Percentiles rank a stretch among this genome's conserved stretches.
Evolutionary conservation across 768 basidiomycete genomes (phyloP).

Genomic region (Holtermannia corniformis): DNA sequence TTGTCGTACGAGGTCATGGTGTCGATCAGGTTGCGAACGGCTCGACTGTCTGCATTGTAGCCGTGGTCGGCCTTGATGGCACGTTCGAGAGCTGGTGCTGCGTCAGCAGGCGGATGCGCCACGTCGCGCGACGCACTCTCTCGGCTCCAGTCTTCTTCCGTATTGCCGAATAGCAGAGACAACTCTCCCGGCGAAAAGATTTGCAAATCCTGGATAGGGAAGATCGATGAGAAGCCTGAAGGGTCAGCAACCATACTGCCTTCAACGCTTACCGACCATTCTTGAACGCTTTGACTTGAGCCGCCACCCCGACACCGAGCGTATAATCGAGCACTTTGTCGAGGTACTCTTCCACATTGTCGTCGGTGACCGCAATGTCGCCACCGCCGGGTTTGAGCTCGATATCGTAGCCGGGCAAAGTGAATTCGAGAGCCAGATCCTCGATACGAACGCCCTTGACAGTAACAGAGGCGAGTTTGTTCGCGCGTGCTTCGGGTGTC

Average conservation of each 20-base stretch:
- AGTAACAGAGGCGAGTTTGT: slow-evolving; percentile 25
- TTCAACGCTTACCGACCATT: slow-evolving; percentile 46
- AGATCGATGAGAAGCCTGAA: slow-evolving; percentile 55
- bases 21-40: slow-evolving; percentile 77
- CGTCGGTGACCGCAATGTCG: slow-evolving; percentile 68
- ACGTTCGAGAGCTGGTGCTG: slow-evolving; percentile 63
- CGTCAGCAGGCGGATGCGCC: background rate
- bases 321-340: slow-evolving; percentile 77
- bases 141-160: slow-evolving; percentile 91
- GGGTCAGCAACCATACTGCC: background rate
- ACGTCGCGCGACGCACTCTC: slow-evolving; percentile 58
- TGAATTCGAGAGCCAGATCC: slow-evolving; percentile 90
- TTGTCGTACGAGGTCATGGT: slow-evolving; percentile 73
- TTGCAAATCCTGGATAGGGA: slow-evolving; percentile 79
- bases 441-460: slow-evolving; percentile 55
- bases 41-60: slow-evolving; percentile 86
- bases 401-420: slow-evolving; percentile 88
- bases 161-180: slow-evolving; percentile 90
- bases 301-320: slow-evolving; percentile 64
- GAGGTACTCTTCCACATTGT: slow-evolving; percentile 84
- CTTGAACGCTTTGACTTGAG: slow-evolving; percentile 81
- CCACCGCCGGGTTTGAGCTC: slow-evolving; percentile 78
- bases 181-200: slow-evolving; percentile 91
- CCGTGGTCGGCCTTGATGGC: slow-evolving; percentile 96
- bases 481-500: slow-evolving; percentile 21